Conservation (phyloP, 257 asterid species). For the Solanum clarkiae region DNA sequence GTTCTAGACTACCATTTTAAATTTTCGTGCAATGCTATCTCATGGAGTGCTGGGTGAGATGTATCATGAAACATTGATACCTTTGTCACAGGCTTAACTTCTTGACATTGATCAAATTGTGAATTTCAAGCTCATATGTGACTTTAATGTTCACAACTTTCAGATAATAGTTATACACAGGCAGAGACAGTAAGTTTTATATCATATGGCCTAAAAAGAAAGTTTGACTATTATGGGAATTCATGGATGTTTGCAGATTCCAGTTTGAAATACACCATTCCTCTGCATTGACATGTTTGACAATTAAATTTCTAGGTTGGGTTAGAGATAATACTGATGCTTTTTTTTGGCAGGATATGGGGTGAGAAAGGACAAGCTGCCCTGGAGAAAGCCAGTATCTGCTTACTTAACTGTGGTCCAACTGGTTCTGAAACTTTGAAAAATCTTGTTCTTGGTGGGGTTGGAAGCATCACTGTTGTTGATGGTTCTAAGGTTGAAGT, state of each 20-base stretch:
- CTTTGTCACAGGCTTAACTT: not conserved
- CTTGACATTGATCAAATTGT: not conserved
- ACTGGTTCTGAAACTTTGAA: slow-evolving; percentile 94
- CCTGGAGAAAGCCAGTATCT: slow-evolving; percentile 86
- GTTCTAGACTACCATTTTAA: not conserved
- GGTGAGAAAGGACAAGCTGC: slow-evolving; percentile 99
- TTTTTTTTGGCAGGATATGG: slow-evolving; percentile 67
- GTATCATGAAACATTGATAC: not conserved
- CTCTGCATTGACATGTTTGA: not conserved
- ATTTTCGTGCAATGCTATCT: not conserved
- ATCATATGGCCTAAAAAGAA: not conserved
- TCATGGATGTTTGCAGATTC: not conserved
- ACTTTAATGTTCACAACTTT: not conserved
- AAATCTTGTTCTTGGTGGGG: slow-evolving; percentile 92
- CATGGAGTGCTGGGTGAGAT: not conserved
- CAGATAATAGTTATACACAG: not conserved
- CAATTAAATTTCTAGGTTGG: not conserved
- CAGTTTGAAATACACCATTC: not conserved
- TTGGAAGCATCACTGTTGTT: slow-evolving; percentile 89
- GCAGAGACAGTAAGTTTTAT: not conserved
- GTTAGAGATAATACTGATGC: not conserved
- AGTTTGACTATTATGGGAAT: not conserved
- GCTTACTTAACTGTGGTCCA: slow-evolving; percentile 95
- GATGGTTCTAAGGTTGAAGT: slow-evolving; percentile 90
- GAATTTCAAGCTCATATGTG: not conserved